Evolutionary conservation across 768 basidiomycete species (phyloP).

Genomic region (Boletus subcaerulescens): DNA sequence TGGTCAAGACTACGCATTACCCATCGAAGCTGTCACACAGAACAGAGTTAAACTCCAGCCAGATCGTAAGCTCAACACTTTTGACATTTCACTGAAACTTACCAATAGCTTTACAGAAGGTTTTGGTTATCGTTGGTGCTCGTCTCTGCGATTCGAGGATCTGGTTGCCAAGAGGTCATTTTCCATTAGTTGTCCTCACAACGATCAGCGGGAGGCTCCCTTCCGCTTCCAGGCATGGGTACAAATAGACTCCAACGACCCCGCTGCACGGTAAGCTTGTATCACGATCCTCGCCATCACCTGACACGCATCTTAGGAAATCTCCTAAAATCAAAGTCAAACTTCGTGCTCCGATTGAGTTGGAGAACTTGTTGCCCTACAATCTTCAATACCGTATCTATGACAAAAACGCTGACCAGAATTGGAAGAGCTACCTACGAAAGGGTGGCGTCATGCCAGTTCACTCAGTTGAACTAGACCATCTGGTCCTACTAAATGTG

Average conservation of each 20-base stretch:
- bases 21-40: conserved; percentile 84
- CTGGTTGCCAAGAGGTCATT: conserved; percentile 65
- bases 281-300: background rate
- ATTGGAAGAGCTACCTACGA: conserved; percentile 91
- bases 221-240: conserved; percentile 95
- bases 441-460: conserved; percentile 95
- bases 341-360: conserved; percentile 88
- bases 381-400: conserved; percentile 96
- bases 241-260: conserved; percentile 64
- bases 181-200: conserved; percentile 82
- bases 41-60: conserved; percentile 85
- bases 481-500: conserved; percentile 88
- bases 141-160: conserved; percentile 87
- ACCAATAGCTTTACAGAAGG: conserved; percentile 57
- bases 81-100: background rate
- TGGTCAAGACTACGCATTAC: conserved; percentile 83
- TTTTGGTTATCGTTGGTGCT: conserved; percentile 94
- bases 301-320: conserved; percentile 45
- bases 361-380: conserved; percentile 94
- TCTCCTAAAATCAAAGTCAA: conserved; percentile 83
- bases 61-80: conserved; percentile 61
- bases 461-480: conserved; percentile 89
- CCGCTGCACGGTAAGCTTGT: conserved; percentile 47
- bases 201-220: conserved; percentile 75
- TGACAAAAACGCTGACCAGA: conserved; percentile 91